Evolutionary conservation across 805 yeast genomes (phyloP), one percentile per base, ranked within the genome.

Genomic region (Hanseniaspora hatyaiensis): DNA sequence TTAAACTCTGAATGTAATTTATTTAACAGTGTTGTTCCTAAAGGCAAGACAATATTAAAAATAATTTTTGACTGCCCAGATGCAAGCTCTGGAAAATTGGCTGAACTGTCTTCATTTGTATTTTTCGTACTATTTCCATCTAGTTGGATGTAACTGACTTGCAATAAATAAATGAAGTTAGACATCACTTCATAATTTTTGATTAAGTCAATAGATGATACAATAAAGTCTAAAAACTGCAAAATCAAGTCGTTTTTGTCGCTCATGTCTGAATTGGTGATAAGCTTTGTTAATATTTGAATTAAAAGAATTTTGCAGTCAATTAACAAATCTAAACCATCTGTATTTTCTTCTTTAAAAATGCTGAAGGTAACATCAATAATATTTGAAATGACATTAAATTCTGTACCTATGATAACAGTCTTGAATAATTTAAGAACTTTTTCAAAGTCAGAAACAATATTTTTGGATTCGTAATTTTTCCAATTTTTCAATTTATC

Each of bases 41-140:
- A 57, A 2, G 74, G 72, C 26, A 76, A 60, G 22, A 80, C 59
- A 26, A 77, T 76, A 47, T 73, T 74, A 50, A 79, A 75, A 1
- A 80, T 68, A 3, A 74, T 68, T 19, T 71, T 72, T n/a, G n/a
- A n/a, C n/a, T n/a, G n/a, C n/a, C n/a, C 19, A 22, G 39, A n/a
- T 2, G 13, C n/a, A 23, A 23, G 29, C 9, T 36, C 39, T 3
- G 39, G 23, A n/a, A n/a, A n/a, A n/a, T n/a, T n/a, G n/a, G n/a
- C n/a, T n/a, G n/a, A n/a, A n/a, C 30, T 20, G 19, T 13, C 20
- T 8, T 31, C 40, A 33, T 43, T 29, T 12, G 44, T 20, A 13
- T n/a, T 66, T 65, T 13, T 16, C 4, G 16, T 30, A 16, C 23
- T 36, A n/a, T 22, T 30, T 8, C 32, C 32, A 29, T 45, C 42